Base-by-base conservation (phyloP, 2,329 filamentous ascomycete genomes). In the Cadophora malorum region DNA sequence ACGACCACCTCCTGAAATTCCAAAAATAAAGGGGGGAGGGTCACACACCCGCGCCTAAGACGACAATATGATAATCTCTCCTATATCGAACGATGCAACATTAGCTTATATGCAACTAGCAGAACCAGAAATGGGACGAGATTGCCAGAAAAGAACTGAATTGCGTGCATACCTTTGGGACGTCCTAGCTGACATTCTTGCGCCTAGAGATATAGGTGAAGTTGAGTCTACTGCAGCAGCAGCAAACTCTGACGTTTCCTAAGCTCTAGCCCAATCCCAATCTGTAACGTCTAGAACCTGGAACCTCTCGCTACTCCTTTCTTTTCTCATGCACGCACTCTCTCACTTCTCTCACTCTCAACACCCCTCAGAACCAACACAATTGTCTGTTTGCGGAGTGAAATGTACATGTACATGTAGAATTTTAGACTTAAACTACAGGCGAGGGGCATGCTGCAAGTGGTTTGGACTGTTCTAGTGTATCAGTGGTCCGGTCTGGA, bases 41-140 rank as follows among this genome's bases (percentile, higher is more conserved):
- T 52, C 64, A 76, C 80, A 68, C 80, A 86, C 85, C 88, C 76
- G 87, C 86, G 76, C 88, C 88, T 71, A 90, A 80, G 73, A 90
- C 87, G 72, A 89, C 88, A 78, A 90, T 89, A 76, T 89, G 86
- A 78, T 90, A 90, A 79, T 89, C 88, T 79, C 86, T 82, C 79
- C 84, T 85, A 67, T 65, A 59, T n/a, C 12, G 16, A 21, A 35
- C 16, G 45, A 49, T 31, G 31, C 52, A 52, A 63, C 23, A 59
- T 64, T 53, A 52, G 60, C 10, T 47, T 31, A 6, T 49, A 28
- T 53, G 7, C 28, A 21, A 53, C 49, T 66, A 58, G 66, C 63
- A 62, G 31, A 19, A 45, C 35, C 38, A 31, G 45, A 68, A 19
- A 53, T 35, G 35, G 47, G 9, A 31, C 38, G 45, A 25, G 21